phyloP scores from a whole-genome alignment of 2,329 filamentous ascomycete genomes.

The Colletotrichum salicis region DNA sequence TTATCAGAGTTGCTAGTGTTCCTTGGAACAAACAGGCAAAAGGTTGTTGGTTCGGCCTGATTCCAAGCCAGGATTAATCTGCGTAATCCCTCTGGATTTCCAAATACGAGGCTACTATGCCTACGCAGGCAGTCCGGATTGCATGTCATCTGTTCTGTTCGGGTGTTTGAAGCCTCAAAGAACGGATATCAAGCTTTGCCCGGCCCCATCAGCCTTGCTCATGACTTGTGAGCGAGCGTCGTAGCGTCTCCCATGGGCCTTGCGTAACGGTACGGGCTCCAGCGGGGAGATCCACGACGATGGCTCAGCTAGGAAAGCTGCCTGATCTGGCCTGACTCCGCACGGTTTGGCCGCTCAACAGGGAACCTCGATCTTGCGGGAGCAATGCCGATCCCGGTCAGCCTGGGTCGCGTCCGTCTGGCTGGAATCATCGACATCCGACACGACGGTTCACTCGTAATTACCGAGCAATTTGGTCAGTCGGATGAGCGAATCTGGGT shows the following conservation, averaged over 20 bases:
- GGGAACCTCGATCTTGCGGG: conserved; percentile 1
- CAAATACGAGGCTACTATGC: neutral
- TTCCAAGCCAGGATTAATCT: neutral
- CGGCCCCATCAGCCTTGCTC: neutral
- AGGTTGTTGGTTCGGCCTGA: neutral
- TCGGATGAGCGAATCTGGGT: conserved; percentile 25
- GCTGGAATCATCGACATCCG: conserved; percentile 16
- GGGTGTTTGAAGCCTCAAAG: neutral
- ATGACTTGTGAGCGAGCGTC: conserved; percentile 4
- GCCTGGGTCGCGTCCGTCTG: conserved; percentile 21
- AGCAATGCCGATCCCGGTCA: conserved; percentile 14
- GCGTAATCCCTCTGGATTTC: neutral
- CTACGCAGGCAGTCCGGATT: neutral
- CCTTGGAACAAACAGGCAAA: neutral
- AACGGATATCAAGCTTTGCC: conserved; percentile 5
- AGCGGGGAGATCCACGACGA: conserved; percentile 26
- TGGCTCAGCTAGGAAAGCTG: conserved; percentile 10
- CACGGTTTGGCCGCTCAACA: conserved; percentile 11
- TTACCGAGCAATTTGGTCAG: conserved; percentile 20
- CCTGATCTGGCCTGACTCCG: conserved; percentile 17
- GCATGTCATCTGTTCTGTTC: neutral
- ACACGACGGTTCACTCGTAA: conserved; percentile 25
- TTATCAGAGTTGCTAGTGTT: neutral
- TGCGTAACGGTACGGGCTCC: neutral
- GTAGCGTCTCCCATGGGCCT: neutral